These are phyloP conservation scores for Cladophialophora psammophila DNA, from an alignment of 2,329 filamentous ascomycete genomes.

Conservation along the genomic window DNA sequence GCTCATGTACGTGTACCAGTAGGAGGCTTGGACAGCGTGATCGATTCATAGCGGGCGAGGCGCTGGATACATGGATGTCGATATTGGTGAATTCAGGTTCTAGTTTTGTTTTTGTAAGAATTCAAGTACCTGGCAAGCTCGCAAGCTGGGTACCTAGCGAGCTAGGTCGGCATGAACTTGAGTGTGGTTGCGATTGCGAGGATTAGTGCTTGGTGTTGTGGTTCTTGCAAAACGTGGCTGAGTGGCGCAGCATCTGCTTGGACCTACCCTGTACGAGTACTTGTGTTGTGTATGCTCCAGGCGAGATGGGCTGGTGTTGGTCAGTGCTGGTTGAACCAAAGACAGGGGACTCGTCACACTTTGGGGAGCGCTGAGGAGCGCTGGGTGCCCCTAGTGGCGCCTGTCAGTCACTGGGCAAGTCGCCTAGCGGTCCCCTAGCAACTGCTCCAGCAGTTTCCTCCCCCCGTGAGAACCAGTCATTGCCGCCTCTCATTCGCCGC, in stretches of 20 bases:
- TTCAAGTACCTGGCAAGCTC: background rate
- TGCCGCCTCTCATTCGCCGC: background rate
- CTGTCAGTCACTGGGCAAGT: too few relatives aligned
- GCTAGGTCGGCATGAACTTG: background rate
- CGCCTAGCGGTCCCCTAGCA: background rate
- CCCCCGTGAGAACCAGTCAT: background rate
- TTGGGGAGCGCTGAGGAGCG: background rate
- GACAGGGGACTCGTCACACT: background rate
- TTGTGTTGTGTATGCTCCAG: background rate
- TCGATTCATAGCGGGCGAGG: slow-evolving; percentile 12
- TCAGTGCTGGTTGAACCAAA: background rate
- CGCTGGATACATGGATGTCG: background rate
- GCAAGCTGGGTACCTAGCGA: background rate
- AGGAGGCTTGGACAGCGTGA: slow-evolving; percentile 14
- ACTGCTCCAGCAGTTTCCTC: background rate
- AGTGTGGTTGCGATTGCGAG: background rate
- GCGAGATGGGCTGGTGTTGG: background rate
- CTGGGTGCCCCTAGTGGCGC: background rate
- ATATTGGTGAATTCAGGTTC: background rate
- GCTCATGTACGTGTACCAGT: slow-evolving; percentile 12
- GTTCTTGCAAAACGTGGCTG: background rate
- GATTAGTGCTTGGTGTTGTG: background rate
- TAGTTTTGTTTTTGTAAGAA: background rate
- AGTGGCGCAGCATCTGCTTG: background rate
- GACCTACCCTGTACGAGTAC: too few relatives aligned